Conservation (phyloP, 2,329 filamentous ascomycete species). For the Phyllosticta ampelicida region DNA sequence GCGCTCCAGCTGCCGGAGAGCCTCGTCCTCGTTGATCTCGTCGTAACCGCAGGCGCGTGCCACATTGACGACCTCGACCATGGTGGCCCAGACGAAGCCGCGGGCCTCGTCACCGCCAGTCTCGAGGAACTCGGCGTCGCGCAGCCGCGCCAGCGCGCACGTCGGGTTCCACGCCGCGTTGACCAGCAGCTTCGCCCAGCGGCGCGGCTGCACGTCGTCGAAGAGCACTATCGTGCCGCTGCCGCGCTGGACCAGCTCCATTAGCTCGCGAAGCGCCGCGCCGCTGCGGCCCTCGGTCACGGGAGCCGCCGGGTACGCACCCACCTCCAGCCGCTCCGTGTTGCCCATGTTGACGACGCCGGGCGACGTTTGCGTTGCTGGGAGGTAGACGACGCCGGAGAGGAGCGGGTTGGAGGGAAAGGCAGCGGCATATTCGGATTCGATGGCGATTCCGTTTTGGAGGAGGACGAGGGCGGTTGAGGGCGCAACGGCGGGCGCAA, state of each 20-base stretch:
- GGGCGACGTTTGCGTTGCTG: conserved; percentile 39
- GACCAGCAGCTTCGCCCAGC: conserved; percentile 51
- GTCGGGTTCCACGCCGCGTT: conserved; percentile 54
- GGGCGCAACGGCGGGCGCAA: conserved; percentile 30
- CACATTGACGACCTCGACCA: conserved; percentile 36
- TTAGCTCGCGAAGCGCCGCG: conserved; percentile 14
- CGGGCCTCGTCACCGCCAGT: background rate
- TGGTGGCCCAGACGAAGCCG: conserved; percentile 30
- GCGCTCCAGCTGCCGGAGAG: conserved; percentile 27
- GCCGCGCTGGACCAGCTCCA: conserved; percentile 32
- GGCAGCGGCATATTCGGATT: conserved; percentile 39
- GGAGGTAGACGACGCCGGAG: conserved; percentile 46
- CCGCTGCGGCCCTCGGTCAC: conserved; percentile 12
- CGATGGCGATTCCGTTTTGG: conserved; percentile 52
- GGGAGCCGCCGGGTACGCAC: conserved; percentile 34
- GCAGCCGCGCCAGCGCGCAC: conserved; percentile 44
- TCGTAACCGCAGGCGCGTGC: conserved; percentile 32
- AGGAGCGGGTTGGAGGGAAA: conserved; percentile 45
- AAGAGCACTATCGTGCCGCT: conserved; percentile 40
- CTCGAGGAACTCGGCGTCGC: conserved; percentile 42
- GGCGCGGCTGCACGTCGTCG: conserved; percentile 44
- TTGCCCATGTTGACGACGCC: conserved; percentile 39
- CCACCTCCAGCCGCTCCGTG: conserved; percentile 40
- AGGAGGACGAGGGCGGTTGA: conserved; percentile 47
- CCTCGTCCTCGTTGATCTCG: conserved; percentile 26